phyloP scores from a whole-genome alignment of 306 rosid genomes.

The Vigna hirtella region DNA sequence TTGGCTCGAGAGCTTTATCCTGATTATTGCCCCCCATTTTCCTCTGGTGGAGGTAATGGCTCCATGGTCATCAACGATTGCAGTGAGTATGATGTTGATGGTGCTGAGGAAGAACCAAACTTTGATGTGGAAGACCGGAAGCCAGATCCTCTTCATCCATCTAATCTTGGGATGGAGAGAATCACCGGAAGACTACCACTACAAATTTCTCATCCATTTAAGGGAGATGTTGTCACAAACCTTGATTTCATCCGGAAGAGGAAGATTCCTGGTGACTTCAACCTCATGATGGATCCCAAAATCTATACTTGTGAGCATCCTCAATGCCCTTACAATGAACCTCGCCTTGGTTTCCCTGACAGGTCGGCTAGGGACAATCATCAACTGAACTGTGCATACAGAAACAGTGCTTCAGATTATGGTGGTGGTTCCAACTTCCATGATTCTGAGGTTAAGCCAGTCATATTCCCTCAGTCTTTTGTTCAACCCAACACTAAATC shows the following conservation, averaged over 20 bases:
- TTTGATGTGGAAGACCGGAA: constrained; percentile 71
- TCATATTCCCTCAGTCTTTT: constrained; percentile 56
- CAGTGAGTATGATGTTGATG: constrained; percentile 86
- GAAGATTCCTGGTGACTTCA: constrained; percentile 58
- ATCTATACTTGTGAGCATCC: constrained; percentile 66
- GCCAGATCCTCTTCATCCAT: constrained; percentile 54
- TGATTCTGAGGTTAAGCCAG: constrained; percentile 62
- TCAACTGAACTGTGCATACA: constrained; percentile 57
- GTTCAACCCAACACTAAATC: constrained; percentile 53
- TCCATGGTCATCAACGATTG: constrained; percentile 65
- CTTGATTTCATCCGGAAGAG: constrained; percentile 71
- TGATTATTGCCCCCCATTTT: constrained; percentile 59
- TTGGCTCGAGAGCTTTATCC: constrained; percentile 76
- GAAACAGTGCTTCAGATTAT: constrained; percentile 43
- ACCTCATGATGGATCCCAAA: constrained; percentile 57
- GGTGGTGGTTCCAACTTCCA: constrained; percentile 53
- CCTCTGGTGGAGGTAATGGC: constrained; percentile 63
- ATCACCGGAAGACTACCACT: constrained; percentile 54
- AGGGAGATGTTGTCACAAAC: constrained; percentile 63
- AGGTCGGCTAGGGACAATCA: constrained; percentile 73
- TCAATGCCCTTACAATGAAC: constrained; percentile 66
- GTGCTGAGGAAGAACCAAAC: constrained; percentile 60
- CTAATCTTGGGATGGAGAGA: constrained; percentile 62
- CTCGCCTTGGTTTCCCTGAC: constrained; percentile 60
- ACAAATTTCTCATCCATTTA: constrained; percentile 55